Evolutionary conservation across 805 yeast genomes (phyloP), one percentile per base, ranked within the genome.

Genomic region (Hanseniaspora thailandica): DNA sequence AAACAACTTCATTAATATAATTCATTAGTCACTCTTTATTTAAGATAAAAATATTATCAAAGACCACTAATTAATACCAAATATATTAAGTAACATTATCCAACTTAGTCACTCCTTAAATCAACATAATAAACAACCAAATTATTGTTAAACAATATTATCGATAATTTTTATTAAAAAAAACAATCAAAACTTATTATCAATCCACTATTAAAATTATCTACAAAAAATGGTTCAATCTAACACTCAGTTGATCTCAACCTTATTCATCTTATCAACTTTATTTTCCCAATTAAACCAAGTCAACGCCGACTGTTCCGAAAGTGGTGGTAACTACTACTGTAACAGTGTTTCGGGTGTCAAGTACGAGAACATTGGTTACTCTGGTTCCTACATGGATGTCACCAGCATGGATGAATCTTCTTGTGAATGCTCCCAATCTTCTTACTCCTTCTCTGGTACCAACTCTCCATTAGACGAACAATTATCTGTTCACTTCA

Each of bases 371-470:
- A 80, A 80, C 60, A 77, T 93, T 55, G 97, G 97, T 34, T 86
- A 75, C 68, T 76, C 93, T 22, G 96, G 97, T 60, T 70, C 88
- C 22, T 93, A 86, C 73, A 63, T 72, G 61, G 89, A 84, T 60
- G 88, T 93, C 60, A 82, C 89, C 59, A 60, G 67, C 63, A 89
- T 93, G 95, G 80, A 82, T 68, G 80, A 77, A 63, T 56, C 69
- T 56, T 62, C 82, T 12, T 88, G 97, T 66, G 54, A 72, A 34
- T 89, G 97, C 74, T 63, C 83, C n/a, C 81, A 79, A 58, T 61
- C 71, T 48, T 54, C 80, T 22, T 59, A 62, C 38, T 63, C 81
- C 8, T 84, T 87, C 74, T 67, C 73, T 9, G 90, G 90, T 23
- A 55, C 76, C 22, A 77, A 81, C 61, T 68, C 87, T 26, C 93